phyloP scores from a whole-genome alignment of 1,284 basidiomycete genomes.

The Rhizoctonia solani region DNA sequence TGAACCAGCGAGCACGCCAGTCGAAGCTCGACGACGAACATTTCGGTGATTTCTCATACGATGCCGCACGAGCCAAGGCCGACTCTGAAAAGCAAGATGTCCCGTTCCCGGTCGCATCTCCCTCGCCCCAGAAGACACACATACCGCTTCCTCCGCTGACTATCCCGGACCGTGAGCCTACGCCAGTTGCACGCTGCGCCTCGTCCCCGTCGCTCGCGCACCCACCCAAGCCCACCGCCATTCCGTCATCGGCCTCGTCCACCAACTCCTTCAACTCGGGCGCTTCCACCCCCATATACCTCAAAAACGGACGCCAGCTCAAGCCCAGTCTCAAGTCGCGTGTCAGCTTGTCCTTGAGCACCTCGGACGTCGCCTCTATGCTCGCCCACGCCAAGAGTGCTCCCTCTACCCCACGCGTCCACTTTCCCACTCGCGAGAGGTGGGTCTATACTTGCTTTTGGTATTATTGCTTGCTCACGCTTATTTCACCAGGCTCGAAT shows the following conservation, averaged over 20 bases:
- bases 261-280: slow-evolving; percentile 5
- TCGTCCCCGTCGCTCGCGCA: slow-evolving; percentile 9
- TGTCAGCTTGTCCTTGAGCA: slow-evolving; percentile 23
- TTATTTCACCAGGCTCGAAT: slow-evolving; percentile 35
- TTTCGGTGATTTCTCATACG: background rate
- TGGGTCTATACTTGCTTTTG: no score
- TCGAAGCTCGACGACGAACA: slow-evolving; percentile 12
- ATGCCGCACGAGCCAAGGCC: no score
- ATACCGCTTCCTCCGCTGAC: slow-evolving; percentile 1
- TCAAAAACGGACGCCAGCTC: slow-evolving; percentile 27
- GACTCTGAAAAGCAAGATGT: slow-evolving; percentile 16
- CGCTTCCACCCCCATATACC: slow-evolving; percentile 9
- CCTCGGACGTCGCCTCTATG: slow-evolving; percentile 22
- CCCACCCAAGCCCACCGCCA: background rate
- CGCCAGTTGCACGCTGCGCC: slow-evolving; percentile 8
- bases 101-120: slow-evolving; percentile 28
- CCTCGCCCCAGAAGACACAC: background rate
- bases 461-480: background rate
- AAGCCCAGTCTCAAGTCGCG: slow-evolving; percentile 32
- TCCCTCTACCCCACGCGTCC: slow-evolving; percentile 21
- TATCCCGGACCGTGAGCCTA: no score
- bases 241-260: slow-evolving; percentile 1
- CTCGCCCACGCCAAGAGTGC: slow-evolving; percentile 29
- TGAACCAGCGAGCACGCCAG: slow-evolving; percentile 20
- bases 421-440: slow-evolving; percentile 28